These are phyloP conservation scores for Delphinella strobiligena DNA, from an alignment of 2,329 filamentous ascomycete genomes.

Conservation along the genomic window DNA sequence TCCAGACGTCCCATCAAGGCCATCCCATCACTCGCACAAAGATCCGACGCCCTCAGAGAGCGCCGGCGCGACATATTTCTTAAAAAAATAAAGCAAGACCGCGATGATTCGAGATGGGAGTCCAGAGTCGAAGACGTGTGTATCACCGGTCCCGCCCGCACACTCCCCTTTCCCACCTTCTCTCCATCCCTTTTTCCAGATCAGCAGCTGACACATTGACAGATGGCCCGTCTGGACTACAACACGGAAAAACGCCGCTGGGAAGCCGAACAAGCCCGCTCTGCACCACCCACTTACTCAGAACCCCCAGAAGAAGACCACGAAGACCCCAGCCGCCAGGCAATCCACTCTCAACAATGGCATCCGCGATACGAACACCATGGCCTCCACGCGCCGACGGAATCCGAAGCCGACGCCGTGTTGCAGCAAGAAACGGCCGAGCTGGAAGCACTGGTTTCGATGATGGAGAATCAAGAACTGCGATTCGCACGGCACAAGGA, in stretches of 20 bases:
- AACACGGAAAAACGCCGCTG: conserved; percentile 30
- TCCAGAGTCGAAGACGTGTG: conserved; percentile 34
- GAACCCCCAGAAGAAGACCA: conserved; percentile 14
- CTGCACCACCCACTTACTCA: conserved; percentile 22
- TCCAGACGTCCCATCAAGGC: conserved; percentile 45
- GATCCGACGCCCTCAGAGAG: conserved; percentile 50
- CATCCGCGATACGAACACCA: too few species aligned
- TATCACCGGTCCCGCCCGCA: background rate
- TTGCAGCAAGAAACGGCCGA: conserved; percentile 31
- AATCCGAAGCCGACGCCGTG: conserved; percentile 27
- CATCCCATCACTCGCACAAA: conserved; percentile 44
- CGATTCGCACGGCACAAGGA: conserved; percentile 1
- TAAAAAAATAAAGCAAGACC: conserved; percentile 37
- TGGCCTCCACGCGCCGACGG: conserved; percentile 10
- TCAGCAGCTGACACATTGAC: background rate
- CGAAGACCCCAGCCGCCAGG: conserved; percentile 5
- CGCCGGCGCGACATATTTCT: conserved; percentile 56
- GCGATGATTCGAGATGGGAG: conserved; percentile 36
- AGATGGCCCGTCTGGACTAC: conserved; percentile 38
- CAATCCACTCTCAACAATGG: conserved; percentile 3
- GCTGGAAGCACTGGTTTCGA: conserved; percentile 31
- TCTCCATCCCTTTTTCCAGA: too few species aligned
- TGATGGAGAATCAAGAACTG: conserved; percentile 23
- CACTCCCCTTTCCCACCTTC: conserved; percentile 3
- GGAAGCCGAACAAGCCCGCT: conserved; percentile 30